A percentile compares a stretch with the other conserved stretches of the same genome.
These are phyloP conservation scores for Crepidotus variabilis DNA, from an alignment of 768 basidiomycete genomes.

Conservation along the genomic window DNA sequence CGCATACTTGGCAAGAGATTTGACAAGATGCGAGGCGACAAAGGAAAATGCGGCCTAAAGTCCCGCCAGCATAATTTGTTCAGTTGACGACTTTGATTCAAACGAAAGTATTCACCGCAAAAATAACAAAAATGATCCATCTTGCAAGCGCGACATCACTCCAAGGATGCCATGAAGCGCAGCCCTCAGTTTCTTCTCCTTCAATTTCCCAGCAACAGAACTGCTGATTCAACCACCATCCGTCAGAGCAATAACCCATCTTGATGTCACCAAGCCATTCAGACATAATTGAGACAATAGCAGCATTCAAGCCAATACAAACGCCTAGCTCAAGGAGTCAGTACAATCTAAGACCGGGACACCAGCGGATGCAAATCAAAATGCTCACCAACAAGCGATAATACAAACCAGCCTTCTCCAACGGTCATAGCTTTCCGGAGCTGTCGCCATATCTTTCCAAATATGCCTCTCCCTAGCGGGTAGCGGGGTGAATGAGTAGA, in stretches of 20 bases:
- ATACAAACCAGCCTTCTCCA: conserved; percentile 90
- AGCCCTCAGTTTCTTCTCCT: conserved; percentile 70
- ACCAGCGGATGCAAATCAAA: neutral
- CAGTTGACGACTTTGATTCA: neutral
- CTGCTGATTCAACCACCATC: conserved; percentile 98
- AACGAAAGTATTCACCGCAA: conserved; percentile 63
- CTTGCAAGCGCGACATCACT: conserved; percentile 63
- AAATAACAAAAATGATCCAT: conserved; percentile 84
- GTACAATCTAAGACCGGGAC: neutral
- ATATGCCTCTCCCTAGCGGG: conserved; percentile 45
- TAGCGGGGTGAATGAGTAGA: conserved; percentile 39
- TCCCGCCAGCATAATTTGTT: neutral
- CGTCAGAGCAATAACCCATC: conserved; percentile 93
- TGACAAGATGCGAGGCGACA: conserved; percentile 84
- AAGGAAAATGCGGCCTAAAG: conserved; percentile 76
- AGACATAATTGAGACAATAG: conserved; percentile 89
- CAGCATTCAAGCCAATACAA: conserved; percentile 91
- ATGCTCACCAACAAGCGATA: conserved; percentile 74
- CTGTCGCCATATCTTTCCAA: conserved; percentile 57
- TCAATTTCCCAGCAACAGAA: conserved; percentile 99
- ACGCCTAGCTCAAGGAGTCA: conserved; percentile 49
- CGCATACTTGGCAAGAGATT: conserved; percentile 87
- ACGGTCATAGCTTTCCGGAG: conserved; percentile 56
- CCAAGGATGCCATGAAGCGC: conserved; percentile 93
- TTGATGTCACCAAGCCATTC: conserved; percentile 98